A percentile compares a stretch with the other conserved stretches of the same genome.
These are phyloP conservation scores for Tylopilus orsonianus DNA, from an alignment of 1,284 basidiomycete species.

Conservation along the genomic window DNA sequence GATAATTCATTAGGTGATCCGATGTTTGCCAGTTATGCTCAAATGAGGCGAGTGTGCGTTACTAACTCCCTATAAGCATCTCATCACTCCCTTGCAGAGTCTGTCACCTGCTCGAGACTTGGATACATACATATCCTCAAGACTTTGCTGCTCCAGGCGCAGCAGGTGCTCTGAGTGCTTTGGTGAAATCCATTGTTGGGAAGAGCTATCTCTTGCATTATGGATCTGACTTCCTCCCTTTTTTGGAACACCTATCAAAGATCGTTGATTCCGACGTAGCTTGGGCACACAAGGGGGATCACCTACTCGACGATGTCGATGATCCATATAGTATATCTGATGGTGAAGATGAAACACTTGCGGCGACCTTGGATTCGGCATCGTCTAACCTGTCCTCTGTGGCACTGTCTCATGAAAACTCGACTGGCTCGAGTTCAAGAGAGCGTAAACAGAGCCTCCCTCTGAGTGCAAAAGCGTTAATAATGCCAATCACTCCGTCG, in stretches of 20 bases:
- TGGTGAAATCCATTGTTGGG: conserved; percentile 72
- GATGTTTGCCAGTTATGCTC: conserved; percentile 79
- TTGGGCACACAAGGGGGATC: conserved; percentile 69
- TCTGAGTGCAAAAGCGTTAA: conserved; percentile 42
- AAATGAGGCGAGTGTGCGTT: conserved; percentile 62
- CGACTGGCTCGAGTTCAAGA: conserved; percentile 33
- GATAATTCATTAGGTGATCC: conserved; percentile 72
- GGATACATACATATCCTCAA: conserved; percentile 69
- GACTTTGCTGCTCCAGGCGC: conserved; percentile 78
- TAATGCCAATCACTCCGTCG: conserved; percentile 20
- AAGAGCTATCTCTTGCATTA: conserved; percentile 81
- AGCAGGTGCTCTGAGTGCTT: conserved; percentile 65
- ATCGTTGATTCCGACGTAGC: conserved; percentile 62
- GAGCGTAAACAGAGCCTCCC: conserved; percentile 69
- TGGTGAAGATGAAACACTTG: conserved; percentile 43
- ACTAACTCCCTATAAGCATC: conserved; percentile 1
- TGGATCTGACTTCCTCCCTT: conserved; percentile 75
- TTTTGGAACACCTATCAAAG: conserved; percentile 62
- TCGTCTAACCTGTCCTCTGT: conserved; percentile 24
- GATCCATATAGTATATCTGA: conserved; percentile 54
- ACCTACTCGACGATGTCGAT: conserved; percentile 59
- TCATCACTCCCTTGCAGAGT: conserved; percentile 46
- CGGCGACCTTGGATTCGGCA: conserved; percentile 17
- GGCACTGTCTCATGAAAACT: conserved; percentile 23
- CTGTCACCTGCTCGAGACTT: conserved; percentile 70